These are phyloP conservation scores for Myriosclerotinia scirpicola DNA, from an alignment of 2,329 filamentous ascomycete genomes.

Conservation along the genomic window DNA sequence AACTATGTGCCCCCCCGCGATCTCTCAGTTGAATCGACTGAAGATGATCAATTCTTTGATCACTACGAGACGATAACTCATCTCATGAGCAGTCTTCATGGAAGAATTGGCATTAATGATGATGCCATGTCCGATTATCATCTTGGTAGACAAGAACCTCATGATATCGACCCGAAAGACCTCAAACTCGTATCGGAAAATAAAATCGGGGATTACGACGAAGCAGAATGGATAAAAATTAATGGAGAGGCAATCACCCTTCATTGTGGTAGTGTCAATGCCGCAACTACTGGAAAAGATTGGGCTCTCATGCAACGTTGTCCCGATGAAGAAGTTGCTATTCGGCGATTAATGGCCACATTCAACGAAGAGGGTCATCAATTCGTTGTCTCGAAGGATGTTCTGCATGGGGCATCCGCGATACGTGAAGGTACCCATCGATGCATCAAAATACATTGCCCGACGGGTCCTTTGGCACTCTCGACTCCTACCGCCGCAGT, in stretches of 20 bases:
- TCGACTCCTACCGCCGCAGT: background rate
- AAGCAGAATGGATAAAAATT: conserved; percentile 9
- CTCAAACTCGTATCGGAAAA: conserved; percentile 14
- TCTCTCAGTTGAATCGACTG: background rate
- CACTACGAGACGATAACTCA: conserved; percentile 7
- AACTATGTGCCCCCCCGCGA: background rate
- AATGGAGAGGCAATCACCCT: conserved; percentile 15
- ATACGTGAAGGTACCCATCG: background rate
- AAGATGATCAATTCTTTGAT: conserved; percentile 12
- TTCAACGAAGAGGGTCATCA: conserved; percentile 17
- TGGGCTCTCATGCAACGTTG: conserved; percentile 24
- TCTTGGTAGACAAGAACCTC: background rate
- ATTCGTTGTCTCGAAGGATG: background rate
- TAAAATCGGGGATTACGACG: background rate
- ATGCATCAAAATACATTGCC: conserved; percentile 11
- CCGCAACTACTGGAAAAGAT: background rate
- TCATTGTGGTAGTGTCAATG: conserved; percentile 10
- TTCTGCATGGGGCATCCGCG: background rate
- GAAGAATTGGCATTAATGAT: conserved; percentile 22
- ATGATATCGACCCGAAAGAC: conserved; percentile 22
- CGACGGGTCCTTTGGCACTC: background rate
- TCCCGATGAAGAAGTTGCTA: conserved; percentile 17
- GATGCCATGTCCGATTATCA: background rate
- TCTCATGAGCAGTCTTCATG: conserved; percentile 22
- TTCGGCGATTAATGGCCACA: conserved; percentile 14